Base-by-base conservation (phyloP, 257 asterid species). In the Mentha longifolia region DNA sequence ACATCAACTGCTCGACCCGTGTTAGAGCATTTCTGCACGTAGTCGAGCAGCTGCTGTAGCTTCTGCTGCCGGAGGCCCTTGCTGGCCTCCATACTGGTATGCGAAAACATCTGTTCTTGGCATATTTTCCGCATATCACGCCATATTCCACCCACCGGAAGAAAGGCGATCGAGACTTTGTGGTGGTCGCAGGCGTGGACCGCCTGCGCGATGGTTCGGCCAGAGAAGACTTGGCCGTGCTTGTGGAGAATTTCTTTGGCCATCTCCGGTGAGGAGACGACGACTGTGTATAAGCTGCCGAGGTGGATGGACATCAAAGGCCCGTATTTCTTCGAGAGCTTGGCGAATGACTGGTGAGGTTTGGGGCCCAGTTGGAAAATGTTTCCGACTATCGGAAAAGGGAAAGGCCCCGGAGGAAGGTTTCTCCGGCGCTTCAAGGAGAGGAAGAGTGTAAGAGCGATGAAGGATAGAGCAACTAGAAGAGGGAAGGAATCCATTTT, bases 71-170 rank as follows among this genome's bases (percentile, higher is more conserved):
- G 73, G 13, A 85, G 74, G 3, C 65, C 56, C 16, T 77, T 78
- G 6, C 65, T 65, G 2, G 74, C 78, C 9, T 76, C 81, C 7
- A 85, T 75, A 3, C 65, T 63, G 4, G 52, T 59, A 3, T 9
- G 50, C 0, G 86, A 76, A 64, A 85, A 85, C 63, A 85, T 45
- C 0, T 73, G 72, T 15, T 74, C 78, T 30, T 33, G 80, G 67
- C 80, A 63, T 45, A 85, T 61, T 15, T 65, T 73, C 15, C 90
- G 83, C 6, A 63, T 45, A 35, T 46, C 76, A 4, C 82, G 68
- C 90, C 90, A 85, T 30, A 28, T 65, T 17, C 16, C 15, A 1
- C 76, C 79, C 3, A 52, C 67, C 0, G 82, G 80, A 15, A 73
- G 55, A 64, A 75, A 85, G 3, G 73, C 78, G 30, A 84, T 10